Conservation (phyloP, 2,329 filamentous ascomycete genomes). For the Tolypocladium tropicale region DNA sequence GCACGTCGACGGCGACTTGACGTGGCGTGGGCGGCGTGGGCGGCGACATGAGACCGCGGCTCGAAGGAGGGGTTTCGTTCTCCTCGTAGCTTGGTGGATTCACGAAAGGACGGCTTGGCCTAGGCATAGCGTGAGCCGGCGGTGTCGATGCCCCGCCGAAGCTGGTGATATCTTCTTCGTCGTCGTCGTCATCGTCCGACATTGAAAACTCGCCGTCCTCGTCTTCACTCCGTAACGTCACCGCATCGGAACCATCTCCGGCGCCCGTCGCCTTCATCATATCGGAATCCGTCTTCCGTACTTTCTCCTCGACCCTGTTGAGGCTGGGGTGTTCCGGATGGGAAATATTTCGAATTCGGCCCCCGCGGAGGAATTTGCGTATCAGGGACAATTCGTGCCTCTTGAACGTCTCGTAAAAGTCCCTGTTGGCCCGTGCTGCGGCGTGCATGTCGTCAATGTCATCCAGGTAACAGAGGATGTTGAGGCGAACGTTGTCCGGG, state of each 20-base stretch:
- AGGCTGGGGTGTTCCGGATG: not conserved
- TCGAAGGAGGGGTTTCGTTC: not conserved
- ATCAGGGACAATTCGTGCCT: slow-evolving; percentile 30
- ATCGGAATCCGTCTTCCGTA: slow-evolving; percentile 19
- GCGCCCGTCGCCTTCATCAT: slow-evolving; percentile 15
- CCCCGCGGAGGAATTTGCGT: slow-evolving; percentile 22
- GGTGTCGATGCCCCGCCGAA: slow-evolving; percentile 7
- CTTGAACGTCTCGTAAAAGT: slow-evolving; percentile 35
- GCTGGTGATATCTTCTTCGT: slow-evolving; percentile 5
- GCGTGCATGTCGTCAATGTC: slow-evolving; percentile 30
- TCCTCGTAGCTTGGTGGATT: not conserved
- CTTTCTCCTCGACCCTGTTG: slow-evolving; percentile 22
- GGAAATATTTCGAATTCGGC: slow-evolving; percentile 5
- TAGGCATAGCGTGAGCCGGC: not conserved
- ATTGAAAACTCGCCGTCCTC: slow-evolving; percentile 12
- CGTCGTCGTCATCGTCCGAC: slow-evolving; percentile 5
- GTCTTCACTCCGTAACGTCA: slow-evolving; percentile 19
- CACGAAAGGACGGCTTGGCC: not conserved
- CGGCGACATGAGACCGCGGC: not conserved
- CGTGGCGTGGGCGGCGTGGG: slow-evolving; percentile 6
- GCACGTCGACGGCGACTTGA: slow-evolving; percentile 6
- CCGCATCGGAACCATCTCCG: slow-evolving; percentile 15
- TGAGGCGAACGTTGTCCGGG: slow-evolving; percentile 25
- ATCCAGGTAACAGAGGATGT: slow-evolving; percentile 28
- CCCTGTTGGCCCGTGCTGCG: slow-evolving; percentile 29